phyloP scores from a whole-genome alignment of 2,329 filamentous ascomycete species.

The Neurospora sp. region DNA sequence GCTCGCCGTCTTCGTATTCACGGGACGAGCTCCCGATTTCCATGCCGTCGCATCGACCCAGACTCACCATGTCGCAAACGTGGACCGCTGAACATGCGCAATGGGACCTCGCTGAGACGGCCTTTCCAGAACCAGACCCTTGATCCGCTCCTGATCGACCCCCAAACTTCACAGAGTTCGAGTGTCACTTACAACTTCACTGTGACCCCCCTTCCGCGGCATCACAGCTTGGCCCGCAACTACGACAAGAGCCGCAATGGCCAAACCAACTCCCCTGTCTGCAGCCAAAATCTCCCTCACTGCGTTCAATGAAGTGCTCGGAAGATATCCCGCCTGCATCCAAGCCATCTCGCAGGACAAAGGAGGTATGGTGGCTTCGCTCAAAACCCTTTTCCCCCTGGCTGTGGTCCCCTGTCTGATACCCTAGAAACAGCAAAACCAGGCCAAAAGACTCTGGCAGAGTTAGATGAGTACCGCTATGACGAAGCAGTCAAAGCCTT shows the following conservation, averaged over 20 bases:
- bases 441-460: slow-evolving; percentile 40
- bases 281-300: slow-evolving; percentile 18
- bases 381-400: background rate
- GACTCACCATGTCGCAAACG: background rate
- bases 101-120: background rate
- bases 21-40: slow-evolving; percentile 14
- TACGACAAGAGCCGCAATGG: slow-evolving; percentile 23
- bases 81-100: background rate
- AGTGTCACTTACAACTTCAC: slow-evolving; percentile 1
- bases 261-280: slow-evolving; percentile 14
- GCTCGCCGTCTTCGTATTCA: slow-evolving; percentile 7
- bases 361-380: slow-evolving; percentile 25
- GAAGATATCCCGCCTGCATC: slow-evolving; percentile 17
- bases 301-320: slow-evolving; percentile 18
- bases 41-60: slow-evolving; percentile 7
- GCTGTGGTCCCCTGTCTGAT: slow-evolving; percentile 6
- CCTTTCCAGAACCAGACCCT: background rate
- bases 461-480: slow-evolving; percentile 54
- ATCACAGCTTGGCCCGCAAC: slow-evolving; percentile 9
- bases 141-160: background rate
- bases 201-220: slow-evolving; percentile 8
- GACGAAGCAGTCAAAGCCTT: slow-evolving; percentile 40
- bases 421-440: slow-evolving; percentile 30
- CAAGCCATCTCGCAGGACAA: slow-evolving; percentile 35
- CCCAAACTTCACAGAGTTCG: background rate